Evolutionary conservation across 1,284 basidiomycete genomes (phyloP).

Genomic region (Ustilago esculenta): DNA sequence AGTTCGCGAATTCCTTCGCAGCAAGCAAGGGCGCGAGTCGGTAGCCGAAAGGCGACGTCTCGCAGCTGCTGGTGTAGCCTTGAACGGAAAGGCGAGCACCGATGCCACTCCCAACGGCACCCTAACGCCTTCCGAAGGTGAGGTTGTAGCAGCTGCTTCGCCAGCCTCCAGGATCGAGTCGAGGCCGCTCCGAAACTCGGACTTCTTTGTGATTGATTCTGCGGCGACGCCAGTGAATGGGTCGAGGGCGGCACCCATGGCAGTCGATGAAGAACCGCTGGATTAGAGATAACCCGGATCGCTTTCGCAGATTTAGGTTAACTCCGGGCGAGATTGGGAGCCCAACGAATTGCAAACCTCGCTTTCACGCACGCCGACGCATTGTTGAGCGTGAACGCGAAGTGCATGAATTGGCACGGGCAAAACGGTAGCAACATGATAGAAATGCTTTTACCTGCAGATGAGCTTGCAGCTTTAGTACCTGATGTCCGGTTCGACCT

Average conservation of each 20-base stretch:
- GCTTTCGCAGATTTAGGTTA: too few relatives aligned
- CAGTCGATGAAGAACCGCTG: slow-evolving; percentile 51
- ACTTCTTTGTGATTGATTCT: slow-evolving; percentile 61
- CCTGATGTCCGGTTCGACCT: too few relatives aligned
- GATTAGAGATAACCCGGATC: slow-evolving; percentile 22
- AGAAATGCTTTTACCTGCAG: neutral
- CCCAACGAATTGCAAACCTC: neutral
- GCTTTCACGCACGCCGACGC: neutral
- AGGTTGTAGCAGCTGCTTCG: slow-evolving; percentile 14
- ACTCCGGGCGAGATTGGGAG: neutral
- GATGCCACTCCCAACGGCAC: slow-evolving; percentile 34
- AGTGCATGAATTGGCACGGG: too few relatives aligned
- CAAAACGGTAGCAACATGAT: neutral
- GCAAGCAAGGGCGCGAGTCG: slow-evolving; percentile 51
- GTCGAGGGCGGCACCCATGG: slow-evolving; percentile 34
- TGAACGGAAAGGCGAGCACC: slow-evolving; percentile 17
- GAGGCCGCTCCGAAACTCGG: slow-evolving; percentile 58
- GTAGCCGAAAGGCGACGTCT: slow-evolving; percentile 39
- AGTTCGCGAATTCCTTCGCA: slow-evolving; percentile 64
- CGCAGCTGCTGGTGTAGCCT: slow-evolving; percentile 18
- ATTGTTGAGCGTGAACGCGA: too few relatives aligned
- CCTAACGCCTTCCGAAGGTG: slow-evolving; percentile 27
- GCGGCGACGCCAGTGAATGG: slow-evolving; percentile 46
- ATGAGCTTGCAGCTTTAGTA: neutral
- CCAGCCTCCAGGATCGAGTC: slow-evolving; percentile 46